Evolutionary conservation across 2,329 filamentous ascomycete species (phyloP), one percentile per base, ranked within the genome.

Genomic region (Aspergillaceae sp.): DNA sequence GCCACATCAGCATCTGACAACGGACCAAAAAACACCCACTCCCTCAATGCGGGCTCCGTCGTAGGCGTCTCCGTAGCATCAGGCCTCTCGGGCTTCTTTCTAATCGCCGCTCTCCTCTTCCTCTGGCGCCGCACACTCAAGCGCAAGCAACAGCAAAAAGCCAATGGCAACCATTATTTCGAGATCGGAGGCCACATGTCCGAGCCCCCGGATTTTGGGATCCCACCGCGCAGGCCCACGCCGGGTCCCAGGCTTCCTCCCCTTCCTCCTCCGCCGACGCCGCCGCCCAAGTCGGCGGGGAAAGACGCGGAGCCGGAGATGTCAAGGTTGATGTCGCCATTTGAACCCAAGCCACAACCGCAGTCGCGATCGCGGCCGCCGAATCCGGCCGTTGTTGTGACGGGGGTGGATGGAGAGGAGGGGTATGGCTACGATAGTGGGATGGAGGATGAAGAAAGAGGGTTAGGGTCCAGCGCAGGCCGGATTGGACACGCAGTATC

Each of bases 131-230:
- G 59, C 30, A 59, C 52, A 48, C 55, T 59, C 43, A 60, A 56
- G 45, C 56, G 56, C 10, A 58, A 50, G 26, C 51, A 52, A 34
- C 45, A 48, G 5, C 48, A 52, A n/a, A 32, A 51, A 32, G 46
- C 49, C 4, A 50, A 55, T 32, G 50, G 63, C 27, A 53, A 49
- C 4, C 51, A 65, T 36, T 55, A 48, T 36, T 69, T 68, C 41
- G 67, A 70, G 43, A 68, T 68, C 48, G 67, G 66, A 28, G 67
- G 65, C 2, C 46, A 53, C 7, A 68, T 68, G 65, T 54, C 61
- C 29, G 64, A 68, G 43, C 64, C 64, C 29, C 58, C 58, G 3
- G 58, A 61, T 11, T 67, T 67, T 38, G 51, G 51, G 26, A 47
- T 53, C 7, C 53, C 60, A 10, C 51, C 53, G 34, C 54, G 46